These are phyloP conservation scores for Amylostereum chailletii DNA, from an alignment of 1,284 basidiomycete species.

Conservation along the genomic window DNA sequence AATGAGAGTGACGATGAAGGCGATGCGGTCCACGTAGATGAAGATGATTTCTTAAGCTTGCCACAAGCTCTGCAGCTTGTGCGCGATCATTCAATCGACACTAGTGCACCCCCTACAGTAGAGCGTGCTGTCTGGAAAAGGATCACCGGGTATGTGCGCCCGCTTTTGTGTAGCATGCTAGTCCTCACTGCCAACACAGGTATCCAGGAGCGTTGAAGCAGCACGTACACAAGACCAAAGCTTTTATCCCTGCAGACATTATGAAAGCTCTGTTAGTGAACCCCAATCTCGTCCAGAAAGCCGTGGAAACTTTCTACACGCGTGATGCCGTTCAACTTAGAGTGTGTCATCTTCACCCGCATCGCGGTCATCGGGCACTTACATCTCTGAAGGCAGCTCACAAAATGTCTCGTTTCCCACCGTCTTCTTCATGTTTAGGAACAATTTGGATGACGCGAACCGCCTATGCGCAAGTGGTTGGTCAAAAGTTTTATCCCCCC, in stretches of 20 bases:
- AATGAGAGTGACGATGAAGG: conserved; percentile 45
- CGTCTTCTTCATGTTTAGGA: conserved; percentile 50
- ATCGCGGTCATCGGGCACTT: background rate
- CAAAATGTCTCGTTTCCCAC: conserved; percentile 83
- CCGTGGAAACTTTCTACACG: conserved; percentile 88
- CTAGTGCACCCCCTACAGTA: conserved; percentile 49
- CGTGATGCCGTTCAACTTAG: conserved; percentile 83
- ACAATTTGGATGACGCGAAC: conserved; percentile 76
- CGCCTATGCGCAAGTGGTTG: conserved; percentile 86
- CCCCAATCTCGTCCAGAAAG: conserved; percentile 74
- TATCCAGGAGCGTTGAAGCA: conserved; percentile 63
- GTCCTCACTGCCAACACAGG: conserved; percentile 26
- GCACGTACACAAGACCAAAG: conserved; percentile 77
- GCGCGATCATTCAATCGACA: conserved; percentile 40
- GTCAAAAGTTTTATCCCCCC: conserved; percentile 89
- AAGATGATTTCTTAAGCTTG: conserved; percentile 46
- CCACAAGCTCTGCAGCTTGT: conserved; percentile 65
- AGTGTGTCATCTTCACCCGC: conserved; percentile 34
- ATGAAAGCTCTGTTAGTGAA: conserved; percentile 60
- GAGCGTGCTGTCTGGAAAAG: conserved; percentile 61
- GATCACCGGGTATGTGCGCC: conserved; percentile 45
- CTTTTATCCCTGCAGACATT: conserved; percentile 73
- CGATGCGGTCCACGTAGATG: conserved; percentile 30
- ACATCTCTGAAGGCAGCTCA: conserved; percentile 58
- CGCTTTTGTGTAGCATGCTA: background rate